Base-by-base conservation (phyloP, 768 basidiomycete genomes). In the Tylopilus cervinicoccineus region DNA sequence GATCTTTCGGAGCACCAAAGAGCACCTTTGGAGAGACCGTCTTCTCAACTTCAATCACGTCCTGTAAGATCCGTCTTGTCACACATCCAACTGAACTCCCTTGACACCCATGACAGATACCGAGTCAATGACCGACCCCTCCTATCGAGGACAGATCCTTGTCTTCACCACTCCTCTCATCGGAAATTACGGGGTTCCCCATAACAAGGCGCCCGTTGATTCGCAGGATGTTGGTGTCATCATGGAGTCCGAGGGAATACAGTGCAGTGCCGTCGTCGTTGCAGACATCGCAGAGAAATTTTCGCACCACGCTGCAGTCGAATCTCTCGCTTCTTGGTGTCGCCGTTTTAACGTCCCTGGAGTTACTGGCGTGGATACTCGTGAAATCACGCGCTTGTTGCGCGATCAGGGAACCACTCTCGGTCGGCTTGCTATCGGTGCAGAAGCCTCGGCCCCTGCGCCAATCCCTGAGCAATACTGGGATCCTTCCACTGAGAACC, bases 91-190 rank as follows among this genome's bases (percentile, higher is more conserved):
- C 51, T 33, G 45, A 46, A 47, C 53, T 36, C 37, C 38, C 5
- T 40, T 58, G 45, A 47, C 16, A 9, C 52, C 50, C 54, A 50
- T 17, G 33, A n/a, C 63, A 95, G 93, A 99, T 68, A 98, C 95
- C 39, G 96, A 99, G 71, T 96, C 93, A 8, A 97, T 99, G 96
- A 99, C 96, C 31, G 96, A 99, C 67, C 96, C 96, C 7, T 98
- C 96, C 8, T 98, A 99, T 70, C 88, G 92, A 28, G 88, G 92
- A 43, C 96, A 99, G 70, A 95, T 99, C 63, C 81, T 99, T 54
- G 96, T 99, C 48, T 99, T 99, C 74, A 99, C 96, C 37, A 88
- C 94, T 0, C 96, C 96, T 10, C 81, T 99, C 70, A 96, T 99
- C 56, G 96, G 96, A 33, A 99, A 99, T 69, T 99, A 99, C 62